Conservation (phyloP, 352 stramenopile species). For the Phytophthora multivora region DNA sequence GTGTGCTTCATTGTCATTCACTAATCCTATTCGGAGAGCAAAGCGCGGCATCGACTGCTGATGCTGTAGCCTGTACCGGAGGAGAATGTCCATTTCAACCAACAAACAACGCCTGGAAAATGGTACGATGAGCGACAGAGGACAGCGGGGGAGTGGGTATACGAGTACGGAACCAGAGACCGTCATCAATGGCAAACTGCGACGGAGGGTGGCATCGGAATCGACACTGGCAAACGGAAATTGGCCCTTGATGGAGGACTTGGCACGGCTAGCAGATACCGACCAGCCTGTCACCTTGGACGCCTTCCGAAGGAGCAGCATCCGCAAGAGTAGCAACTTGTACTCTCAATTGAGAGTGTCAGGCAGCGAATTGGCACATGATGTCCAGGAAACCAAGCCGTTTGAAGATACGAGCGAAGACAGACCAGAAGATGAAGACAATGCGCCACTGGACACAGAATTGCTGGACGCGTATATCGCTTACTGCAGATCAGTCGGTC, state of each 20-base stretch:
- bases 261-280: slow-evolving; percentile 54
- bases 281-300: slow-evolving; percentile 51
- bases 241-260: slow-evolving; percentile 42
- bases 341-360: neutral
- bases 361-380: neutral
- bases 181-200: slow-evolving; percentile 18
- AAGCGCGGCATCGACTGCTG: too few relatives aligned
- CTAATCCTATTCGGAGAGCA: too few relatives aligned
- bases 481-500: slow-evolving; percentile 90
- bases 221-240: slow-evolving; percentile 41
- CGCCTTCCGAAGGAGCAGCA: slow-evolving; percentile 43
- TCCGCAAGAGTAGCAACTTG: slow-evolving; percentile 12
- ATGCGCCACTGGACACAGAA: slow-evolving; percentile 90
- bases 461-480: slow-evolving; percentile 94
- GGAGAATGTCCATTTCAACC: too few relatives aligned
- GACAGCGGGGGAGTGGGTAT: slow-evolving; percentile 14
- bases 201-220: slow-evolving; percentile 18
- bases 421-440: slow-evolving; percentile 30
- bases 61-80: too few relatives aligned
- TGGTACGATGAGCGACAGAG: slow-evolving; percentile 6
- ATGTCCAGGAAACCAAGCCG: too few relatives aligned
- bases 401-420: neutral
- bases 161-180: slow-evolving; percentile 16
- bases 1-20: too few relatives aligned
- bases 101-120: too few relatives aligned